phyloP scores from a whole-genome alignment of 805 yeast species.

The Metschnikowia reukaufii region DNA sequence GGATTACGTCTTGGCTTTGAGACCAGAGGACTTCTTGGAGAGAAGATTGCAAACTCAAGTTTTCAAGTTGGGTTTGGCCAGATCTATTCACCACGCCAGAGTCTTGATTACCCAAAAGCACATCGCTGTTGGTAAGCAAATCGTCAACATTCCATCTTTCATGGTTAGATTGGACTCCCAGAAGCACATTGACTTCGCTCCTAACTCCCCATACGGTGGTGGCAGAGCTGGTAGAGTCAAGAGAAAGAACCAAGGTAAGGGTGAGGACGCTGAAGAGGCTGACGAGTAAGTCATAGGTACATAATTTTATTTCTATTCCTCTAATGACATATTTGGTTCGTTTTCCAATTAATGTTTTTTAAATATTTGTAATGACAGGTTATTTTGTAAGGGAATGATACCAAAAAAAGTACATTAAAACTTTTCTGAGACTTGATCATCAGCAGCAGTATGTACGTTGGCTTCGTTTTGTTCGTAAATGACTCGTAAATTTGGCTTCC shows the following conservation, averaged over 20 bases:
- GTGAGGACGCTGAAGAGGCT: conserved; percentile 63
- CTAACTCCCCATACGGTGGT: conserved; percentile 99
- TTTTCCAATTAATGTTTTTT: conserved; percentile 13
- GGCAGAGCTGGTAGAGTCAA: conserved; percentile 99
- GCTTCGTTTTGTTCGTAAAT: too few relatives aligned
- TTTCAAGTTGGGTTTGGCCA: conserved; percentile 98
- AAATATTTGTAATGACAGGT: conserved; percentile 8
- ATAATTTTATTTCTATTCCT: conserved; percentile 16
- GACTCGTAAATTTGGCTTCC: too few relatives aligned
- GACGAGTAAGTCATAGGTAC: conserved; percentile 58
- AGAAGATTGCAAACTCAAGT: conserved; percentile 99
- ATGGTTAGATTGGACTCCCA: conserved; percentile 99
- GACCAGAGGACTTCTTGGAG: conserved; percentile 98
- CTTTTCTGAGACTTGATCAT: background rate
- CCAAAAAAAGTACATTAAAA: background rate
- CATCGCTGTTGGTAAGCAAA: conserved; percentile 99
- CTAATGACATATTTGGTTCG: conserved; percentile 20
- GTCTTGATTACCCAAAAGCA: conserved; percentile 98
- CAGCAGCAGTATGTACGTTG: too few relatives aligned
- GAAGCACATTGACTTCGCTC: conserved; percentile 99
- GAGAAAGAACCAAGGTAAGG: conserved; percentile 74
- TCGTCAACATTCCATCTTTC: conserved; percentile 98
- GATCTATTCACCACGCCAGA: conserved; percentile 99
- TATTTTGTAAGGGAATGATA: background rate
- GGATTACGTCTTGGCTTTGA: conserved; percentile 98